Evolutionary conservation across 495 filamentous ascomycete species (phyloP).

Genomic region (Sporormia fimetaria): DNA sequence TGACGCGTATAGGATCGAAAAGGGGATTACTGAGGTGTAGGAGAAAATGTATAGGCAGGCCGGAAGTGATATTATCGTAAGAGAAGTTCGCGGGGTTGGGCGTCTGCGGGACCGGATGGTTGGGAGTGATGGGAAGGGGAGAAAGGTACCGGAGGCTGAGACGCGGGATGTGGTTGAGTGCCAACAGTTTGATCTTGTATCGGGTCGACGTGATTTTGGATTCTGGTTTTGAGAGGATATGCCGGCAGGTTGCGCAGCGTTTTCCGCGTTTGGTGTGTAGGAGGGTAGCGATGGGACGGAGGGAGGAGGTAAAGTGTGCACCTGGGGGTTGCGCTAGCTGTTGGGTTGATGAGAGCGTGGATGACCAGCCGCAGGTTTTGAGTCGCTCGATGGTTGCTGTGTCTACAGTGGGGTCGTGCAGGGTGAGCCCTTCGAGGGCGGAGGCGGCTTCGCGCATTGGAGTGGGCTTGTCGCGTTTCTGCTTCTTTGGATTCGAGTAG

Average conservation of each 20-base stretch:
- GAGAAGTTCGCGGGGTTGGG: conserved; percentile 25
- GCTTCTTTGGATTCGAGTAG: conserved; percentile 65
- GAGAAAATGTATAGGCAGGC: conserved; percentile 66
- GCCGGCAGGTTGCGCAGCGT: conserved; percentile 81
- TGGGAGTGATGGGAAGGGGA: conserved; percentile 1
- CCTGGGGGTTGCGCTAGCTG: conserved; percentile 37
- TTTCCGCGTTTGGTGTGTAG: conserved; percentile 87
- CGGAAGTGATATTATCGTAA: conserved; percentile 46
- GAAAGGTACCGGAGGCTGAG: conserved; percentile 38
- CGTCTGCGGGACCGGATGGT: conserved; percentile 14
- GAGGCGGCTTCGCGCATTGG: conserved; percentile 68
- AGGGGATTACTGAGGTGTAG: conserved; percentile 87
- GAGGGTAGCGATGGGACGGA: conserved; percentile 68
- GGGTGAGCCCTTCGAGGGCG: conserved; percentile 55
- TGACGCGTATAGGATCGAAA: conserved; percentile 79
- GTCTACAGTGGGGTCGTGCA: conserved; percentile 43
- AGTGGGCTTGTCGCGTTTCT: conserved; percentile 48
- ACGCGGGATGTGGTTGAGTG: conserved; percentile 76
- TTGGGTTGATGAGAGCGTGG: conserved; percentile 43
- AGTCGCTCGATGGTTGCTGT: conserved; percentile 36
- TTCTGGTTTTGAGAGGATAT: conserved; percentile 94
- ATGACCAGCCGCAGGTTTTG: conserved; percentile 43
- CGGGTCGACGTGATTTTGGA: conserved; percentile 72
- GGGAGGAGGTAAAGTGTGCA: conserved; percentile 48
- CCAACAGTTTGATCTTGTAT: conserved; percentile 81